Percentiles rank a stretch among this genome's conserved stretches.
phyloP scores from a whole-genome alignment of 2,329 filamentous ascomycete species.

The Ophiosphaerella herpotricha region DNA sequence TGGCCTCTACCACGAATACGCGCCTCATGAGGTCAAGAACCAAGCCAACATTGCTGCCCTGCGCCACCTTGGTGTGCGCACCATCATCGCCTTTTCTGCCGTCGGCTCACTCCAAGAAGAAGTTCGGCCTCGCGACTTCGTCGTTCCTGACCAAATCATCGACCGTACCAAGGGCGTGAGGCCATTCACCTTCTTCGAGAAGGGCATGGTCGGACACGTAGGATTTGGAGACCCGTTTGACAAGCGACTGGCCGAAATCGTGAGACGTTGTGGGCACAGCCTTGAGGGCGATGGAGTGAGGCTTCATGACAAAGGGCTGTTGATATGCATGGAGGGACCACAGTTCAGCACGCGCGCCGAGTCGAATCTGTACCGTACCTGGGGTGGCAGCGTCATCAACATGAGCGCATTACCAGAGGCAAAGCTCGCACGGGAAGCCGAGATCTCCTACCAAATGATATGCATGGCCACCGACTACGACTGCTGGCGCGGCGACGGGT shows the following conservation, averaged over 20 bases:
- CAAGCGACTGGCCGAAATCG: conserved; percentile 72
- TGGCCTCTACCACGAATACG: conserved; percentile 83
- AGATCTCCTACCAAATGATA: conserved; percentile 97
- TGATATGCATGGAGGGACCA: conserved; percentile 98
- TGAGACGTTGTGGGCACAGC: conserved; percentile 74
- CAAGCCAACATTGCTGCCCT: conserved; percentile 99
- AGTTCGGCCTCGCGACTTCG: conserved; percentile 95
- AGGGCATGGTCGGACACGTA: conserved; percentile 89
- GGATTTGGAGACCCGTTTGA: conserved; percentile 97
- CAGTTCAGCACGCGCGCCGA: conserved; percentile 97
- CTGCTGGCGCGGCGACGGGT: conserved; percentile 85
- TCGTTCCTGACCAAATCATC: conserved; percentile 94
- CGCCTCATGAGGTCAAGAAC: conserved; percentile 91
- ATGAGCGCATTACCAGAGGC: conserved; percentile 96
- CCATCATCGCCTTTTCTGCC: conserved; percentile 91
- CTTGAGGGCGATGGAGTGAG: conserved; percentile 83
- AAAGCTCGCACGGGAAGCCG: conserved; percentile 93
- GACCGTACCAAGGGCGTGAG: conserved; percentile 95
- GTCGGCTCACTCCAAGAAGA: conserved; percentile 91
- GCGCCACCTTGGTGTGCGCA: conserved; percentile 83
- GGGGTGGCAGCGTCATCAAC: conserved; percentile 96
- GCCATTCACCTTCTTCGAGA: conserved; percentile 94
- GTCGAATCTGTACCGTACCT: conserved; percentile 90
- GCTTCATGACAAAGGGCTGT: conserved; percentile 80
- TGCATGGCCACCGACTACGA: conserved; percentile 99